A percentile compares a stretch with the other conserved stretches of the same genome.
Conservation (phyloP, 106 monocot genomes). For the Acorus gramineus region DNA sequence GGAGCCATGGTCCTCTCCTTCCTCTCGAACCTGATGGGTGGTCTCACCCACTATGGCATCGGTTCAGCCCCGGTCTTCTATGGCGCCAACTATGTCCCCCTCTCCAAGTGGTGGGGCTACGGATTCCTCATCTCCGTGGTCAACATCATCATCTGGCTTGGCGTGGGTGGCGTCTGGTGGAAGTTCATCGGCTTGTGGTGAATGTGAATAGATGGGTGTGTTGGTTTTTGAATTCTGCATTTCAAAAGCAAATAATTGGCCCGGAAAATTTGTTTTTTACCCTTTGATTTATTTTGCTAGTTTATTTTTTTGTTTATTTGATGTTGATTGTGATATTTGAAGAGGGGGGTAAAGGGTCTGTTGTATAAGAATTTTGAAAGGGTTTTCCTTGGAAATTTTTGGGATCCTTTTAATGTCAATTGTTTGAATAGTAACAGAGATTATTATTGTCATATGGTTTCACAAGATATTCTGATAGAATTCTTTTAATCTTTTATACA, state of each 20-base stretch:
- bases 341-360: too few species aligned
- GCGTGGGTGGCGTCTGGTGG: constrained; percentile 95
- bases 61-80: constrained; percentile 97
- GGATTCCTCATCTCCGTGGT: constrained; percentile 89
- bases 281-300: too few species aligned
- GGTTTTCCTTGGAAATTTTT: too few species aligned
- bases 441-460: too few species aligned
- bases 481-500: too few species aligned
- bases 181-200: constrained; percentile 91
- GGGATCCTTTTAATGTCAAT: too few species aligned
- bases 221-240: constrained; percentile 8
- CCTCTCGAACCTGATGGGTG: constrained; percentile 97
- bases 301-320: too few species aligned
- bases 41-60: constrained; percentile 94
- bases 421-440: too few species aligned
- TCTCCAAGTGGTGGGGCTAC: constrained; percentile 87
- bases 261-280: background rate
- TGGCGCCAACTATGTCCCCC: constrained; percentile 85
- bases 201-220: background rate
- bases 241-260: background rate
- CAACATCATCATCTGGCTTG: constrained; percentile 93
- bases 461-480: too few species aligned
- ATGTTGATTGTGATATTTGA: too few species aligned
- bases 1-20: constrained; percentile 85
- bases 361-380: too few species aligned